Evolutionary conservation across 345 rosid species (phyloP).

Genomic region (Hibiscus trionum): DNA sequence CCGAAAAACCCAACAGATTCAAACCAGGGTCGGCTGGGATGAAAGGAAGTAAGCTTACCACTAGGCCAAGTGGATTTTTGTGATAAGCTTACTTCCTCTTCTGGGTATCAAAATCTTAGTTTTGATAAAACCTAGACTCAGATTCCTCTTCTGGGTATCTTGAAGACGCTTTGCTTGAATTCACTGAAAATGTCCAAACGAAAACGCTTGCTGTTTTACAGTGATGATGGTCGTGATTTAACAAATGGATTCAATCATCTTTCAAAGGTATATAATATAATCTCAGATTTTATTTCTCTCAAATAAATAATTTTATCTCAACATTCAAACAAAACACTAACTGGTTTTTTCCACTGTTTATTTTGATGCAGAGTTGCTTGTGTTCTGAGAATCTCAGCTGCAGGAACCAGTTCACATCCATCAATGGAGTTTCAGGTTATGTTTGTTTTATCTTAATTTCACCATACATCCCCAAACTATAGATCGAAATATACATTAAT

Average conservation of each 20-base stretch:
- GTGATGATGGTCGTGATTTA: constrained; percentile 15
- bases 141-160: constrained; percentile 80
- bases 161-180: constrained; percentile 73
- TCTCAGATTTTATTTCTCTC: background rate
- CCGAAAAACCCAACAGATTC: too few relatives aligned
- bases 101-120: too few relatives aligned
- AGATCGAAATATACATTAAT: too few relatives aligned
- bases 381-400: constrained; percentile 49
- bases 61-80: too few relatives aligned
- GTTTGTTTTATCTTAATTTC: too few relatives aligned
- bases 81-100: too few relatives aligned
- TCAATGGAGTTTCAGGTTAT: too few relatives aligned
- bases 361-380: constrained; percentile 42
- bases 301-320: background rate
- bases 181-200: constrained; percentile 57
- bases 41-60: too few relatives aligned
- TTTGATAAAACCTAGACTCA: constrained; percentile 28
- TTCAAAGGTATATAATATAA: constrained; percentile 14
- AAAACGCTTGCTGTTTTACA: constrained; percentile 35
- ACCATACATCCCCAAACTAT: too few relatives aligned
- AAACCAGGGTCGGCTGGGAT: too few relatives aligned
- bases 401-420: too few relatives aligned
- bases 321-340: background rate
- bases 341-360: background rate
- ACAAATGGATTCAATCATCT: constrained; percentile 15